Evolutionary conservation across 2,329 filamentous ascomycete genomes (phyloP).

Genomic region (Hirsutella minnesotensis): DNA sequence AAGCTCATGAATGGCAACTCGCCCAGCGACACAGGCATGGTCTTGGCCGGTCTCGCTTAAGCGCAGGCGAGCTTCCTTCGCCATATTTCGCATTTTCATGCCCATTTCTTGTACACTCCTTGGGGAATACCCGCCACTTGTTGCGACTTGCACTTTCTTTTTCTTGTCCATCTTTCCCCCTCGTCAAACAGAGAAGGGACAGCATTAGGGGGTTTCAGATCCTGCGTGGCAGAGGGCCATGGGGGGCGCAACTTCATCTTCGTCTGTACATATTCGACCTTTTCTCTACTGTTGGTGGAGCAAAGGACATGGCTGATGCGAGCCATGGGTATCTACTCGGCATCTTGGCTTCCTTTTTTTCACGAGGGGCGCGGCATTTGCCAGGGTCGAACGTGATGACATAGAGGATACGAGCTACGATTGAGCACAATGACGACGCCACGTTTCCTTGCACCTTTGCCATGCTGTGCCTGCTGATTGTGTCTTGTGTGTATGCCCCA

Average conservation of each 20-base stretch:
- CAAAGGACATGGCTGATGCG: neutral
- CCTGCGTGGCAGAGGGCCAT: neutral
- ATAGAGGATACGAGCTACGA: slow-evolving; percentile 14
- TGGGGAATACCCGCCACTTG: slow-evolving; percentile 16
- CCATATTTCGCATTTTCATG: neutral
- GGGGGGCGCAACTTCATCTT: slow-evolving; percentile 5
- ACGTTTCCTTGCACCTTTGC: neutral
- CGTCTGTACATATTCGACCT: slow-evolving; percentile 19
- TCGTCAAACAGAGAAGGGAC: neutral
- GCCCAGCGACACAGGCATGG: slow-evolving; percentile 35
- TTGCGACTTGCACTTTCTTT: neutral
- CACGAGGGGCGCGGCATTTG: slow-evolving; percentile 1
- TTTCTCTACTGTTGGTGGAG: slow-evolving; percentile 2
- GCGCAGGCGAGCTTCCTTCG: neutral
- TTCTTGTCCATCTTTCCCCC: slow-evolving; percentile 1
- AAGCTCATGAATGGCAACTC: slow-evolving; percentile 15
- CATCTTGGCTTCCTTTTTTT: slow-evolving; percentile 2
- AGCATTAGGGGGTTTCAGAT: neutral
- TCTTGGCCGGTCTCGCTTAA: slow-evolving; percentile 28
- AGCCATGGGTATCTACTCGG: slow-evolving; percentile 4
- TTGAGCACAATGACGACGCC: slow-evolving; percentile 1
- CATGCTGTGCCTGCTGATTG: too few species aligned
- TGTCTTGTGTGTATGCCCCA: too few species aligned
- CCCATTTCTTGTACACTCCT: slow-evolving; percentile 26
- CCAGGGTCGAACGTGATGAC: slow-evolving; percentile 2